Base-by-base conservation (phyloP, 371 early-diverging fungal genomes). In the Paraphysoderma sedebokerense region DNA sequence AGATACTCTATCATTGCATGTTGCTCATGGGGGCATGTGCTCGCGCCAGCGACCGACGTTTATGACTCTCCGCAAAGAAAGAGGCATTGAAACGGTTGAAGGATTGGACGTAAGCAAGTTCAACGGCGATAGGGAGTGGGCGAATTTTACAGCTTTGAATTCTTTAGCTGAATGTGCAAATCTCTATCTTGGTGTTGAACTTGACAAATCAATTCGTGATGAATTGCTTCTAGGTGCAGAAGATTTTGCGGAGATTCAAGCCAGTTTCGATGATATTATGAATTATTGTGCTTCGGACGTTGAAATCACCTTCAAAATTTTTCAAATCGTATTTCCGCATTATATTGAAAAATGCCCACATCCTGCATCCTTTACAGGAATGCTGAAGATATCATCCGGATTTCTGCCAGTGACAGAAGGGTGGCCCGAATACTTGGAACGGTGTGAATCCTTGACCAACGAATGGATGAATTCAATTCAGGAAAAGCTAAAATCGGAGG, bases 1-100 rank as follows among this genome's bases (percentile, higher is more conserved):
- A 19, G 98, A 97, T 59, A 95, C 96, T 1, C 81, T 97, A 84
- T 84, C 85, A 54, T 62, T 97, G 30, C 98, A 97, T 53, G 81
- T 82, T 22, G 85, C 95, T 2, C 79, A 82, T 1, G 76, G 86
- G 36, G 98, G 98, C 1, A 63, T 97, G 26, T 85, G 87, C 40
- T 76, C 76, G 4, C 91, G 85, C 56, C 98, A 97, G 60, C 73
- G 93, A 20, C 70, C 72, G 3, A 46, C 61, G 47, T 28, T 56
- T 53, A 41, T n/a, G n/a, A n/a, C n/a, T n/a, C n/a, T n/a, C n/a
- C n/a, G 22, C 12, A 34, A 35, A n/a, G 59, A 57, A 54, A 46
- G 35, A 51, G 51, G 53, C 24, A 44, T 24, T 52, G 15, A 54
- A 48, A n/a, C 33, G 23, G 57, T 54, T 35, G 56, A 44, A 13